Conservation (phyloP, 169 alveolate species). For the Eimeria sp. region DNA sequence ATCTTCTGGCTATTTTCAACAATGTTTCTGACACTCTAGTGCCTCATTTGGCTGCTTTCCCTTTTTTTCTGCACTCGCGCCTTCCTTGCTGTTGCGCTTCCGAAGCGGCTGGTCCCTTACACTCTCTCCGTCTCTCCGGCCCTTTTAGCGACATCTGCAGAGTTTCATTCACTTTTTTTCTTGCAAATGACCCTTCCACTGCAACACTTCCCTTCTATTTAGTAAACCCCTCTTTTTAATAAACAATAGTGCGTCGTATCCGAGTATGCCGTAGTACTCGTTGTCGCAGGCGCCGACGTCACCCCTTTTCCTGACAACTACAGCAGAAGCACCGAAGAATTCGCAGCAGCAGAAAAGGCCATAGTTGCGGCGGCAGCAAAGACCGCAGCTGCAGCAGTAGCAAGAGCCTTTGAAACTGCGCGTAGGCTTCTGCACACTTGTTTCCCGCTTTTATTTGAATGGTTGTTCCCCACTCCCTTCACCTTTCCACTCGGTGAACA, state of each 20-base stretch:
- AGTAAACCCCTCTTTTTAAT: no score
- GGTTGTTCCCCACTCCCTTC: neutral
- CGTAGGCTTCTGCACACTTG: neutral
- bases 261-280: no score
- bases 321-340: neutral
- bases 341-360: neutral
- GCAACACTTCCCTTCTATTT: no score
- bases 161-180: no score
- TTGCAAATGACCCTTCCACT: no score
- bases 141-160: no score
- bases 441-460: neutral
- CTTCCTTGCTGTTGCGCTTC: neutral
- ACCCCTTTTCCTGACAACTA: neutral
- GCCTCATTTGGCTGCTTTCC: neutral
- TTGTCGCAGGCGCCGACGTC: no score
- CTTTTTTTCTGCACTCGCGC: neutral
- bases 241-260: no score
- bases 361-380: neutral
- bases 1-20: neutral
- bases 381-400: neutral
- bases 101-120: neutral
- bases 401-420: neutral
- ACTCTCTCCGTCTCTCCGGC: no score
- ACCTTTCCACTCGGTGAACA: neutral
- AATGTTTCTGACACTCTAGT: neutral